These are phyloP conservation scores for Fraxinus anomala DNA, from an alignment of 257 asterid genomes.

Conservation along the genomic window DNA sequence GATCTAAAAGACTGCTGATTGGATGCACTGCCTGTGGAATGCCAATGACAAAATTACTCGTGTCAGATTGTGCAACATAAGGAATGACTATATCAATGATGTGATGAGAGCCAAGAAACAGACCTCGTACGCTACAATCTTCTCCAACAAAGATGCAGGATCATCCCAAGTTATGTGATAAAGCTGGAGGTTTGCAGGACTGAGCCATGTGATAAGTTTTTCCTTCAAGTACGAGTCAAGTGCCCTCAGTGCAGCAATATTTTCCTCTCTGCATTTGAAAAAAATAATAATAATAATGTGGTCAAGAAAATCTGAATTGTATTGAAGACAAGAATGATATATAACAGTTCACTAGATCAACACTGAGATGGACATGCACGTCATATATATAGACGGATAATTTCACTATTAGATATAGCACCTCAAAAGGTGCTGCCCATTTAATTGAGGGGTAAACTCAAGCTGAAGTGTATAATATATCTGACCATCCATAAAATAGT, in stretches of 20 bases:
- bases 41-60: constrained; percentile 8
- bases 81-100: constrained; percentile 14
- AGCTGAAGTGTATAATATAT: neutral
- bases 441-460: neutral
- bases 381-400: neutral
- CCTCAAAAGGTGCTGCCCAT: neutral
- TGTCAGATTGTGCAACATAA: constrained; percentile 10
- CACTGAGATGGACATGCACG: constrained; percentile 7
- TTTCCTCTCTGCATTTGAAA: constrained; percentile 61
- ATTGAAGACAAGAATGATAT: neutral
- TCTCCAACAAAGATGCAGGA: constrained; percentile 95
- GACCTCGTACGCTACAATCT: constrained; percentile 92
- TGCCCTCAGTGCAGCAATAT: constrained; percentile 69
- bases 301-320: constrained; percentile 1
- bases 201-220: constrained; percentile 89
- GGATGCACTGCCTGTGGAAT: constrained; percentile 90
- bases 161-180: constrained; percentile 89
- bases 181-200: constrained; percentile 93
- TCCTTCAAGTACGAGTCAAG: constrained; percentile 88
- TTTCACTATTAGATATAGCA: neutral
- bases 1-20: constrained; percentile 84
- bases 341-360: constrained; percentile 4
- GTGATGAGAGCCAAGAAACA: constrained; percentile 16
- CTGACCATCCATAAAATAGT: neutral
- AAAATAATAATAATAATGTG: neutral